Evolutionary conservation across 179 eudicot genomes (phyloP).

Genomic region (Silene coronaria): DNA sequence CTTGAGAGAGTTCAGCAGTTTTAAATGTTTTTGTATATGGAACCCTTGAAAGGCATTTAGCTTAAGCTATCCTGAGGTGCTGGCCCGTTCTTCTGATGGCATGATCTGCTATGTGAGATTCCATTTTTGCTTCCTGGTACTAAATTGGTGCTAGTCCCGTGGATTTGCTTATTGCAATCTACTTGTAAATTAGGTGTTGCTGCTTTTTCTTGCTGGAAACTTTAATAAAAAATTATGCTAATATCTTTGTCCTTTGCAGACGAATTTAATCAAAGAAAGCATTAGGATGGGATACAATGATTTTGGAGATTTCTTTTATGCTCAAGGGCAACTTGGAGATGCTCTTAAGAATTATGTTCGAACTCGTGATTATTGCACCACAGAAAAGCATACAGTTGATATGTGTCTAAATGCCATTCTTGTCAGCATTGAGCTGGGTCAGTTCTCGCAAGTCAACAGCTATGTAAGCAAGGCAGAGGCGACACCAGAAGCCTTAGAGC

Average conservation of each 20-base stretch:
- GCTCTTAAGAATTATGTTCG: slow-evolving; percentile 85
- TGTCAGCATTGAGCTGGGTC: slow-evolving; percentile 94
- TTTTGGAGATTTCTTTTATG: slow-evolving; percentile 82
- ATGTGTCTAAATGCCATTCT: slow-evolving; percentile 91
- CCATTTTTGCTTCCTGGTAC: not conserved
- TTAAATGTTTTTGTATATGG: too few species aligned
- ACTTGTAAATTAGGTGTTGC: too few species aligned
- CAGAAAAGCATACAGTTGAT: slow-evolving; percentile 70
- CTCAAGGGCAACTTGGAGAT: slow-evolving; percentile 82
- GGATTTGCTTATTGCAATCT: too few species aligned
- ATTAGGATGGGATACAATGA: slow-evolving; percentile 98
- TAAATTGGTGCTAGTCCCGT: not conserved
- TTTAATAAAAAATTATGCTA: not conserved
- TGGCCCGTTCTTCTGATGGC: too few species aligned
- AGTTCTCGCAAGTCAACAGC: slow-evolving; percentile 78
- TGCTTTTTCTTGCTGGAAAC: not conserved
- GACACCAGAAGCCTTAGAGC: slow-evolving; percentile 53
- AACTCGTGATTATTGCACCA: slow-evolving; percentile 96
- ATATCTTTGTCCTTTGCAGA: slow-evolving; percentile 39
- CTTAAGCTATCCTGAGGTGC: too few species aligned
- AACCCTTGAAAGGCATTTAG: too few species aligned
- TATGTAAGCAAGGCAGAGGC: slow-evolving; percentile 90
- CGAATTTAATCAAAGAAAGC: slow-evolving; percentile 95
- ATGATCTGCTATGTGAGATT: too few species aligned
- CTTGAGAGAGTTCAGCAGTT: too few species aligned